These are phyloP conservation scores for Pseudogymnoascus sp. DNA, from an alignment of 2,329 filamentous ascomycete genomes.

Conservation along the genomic window DNA sequence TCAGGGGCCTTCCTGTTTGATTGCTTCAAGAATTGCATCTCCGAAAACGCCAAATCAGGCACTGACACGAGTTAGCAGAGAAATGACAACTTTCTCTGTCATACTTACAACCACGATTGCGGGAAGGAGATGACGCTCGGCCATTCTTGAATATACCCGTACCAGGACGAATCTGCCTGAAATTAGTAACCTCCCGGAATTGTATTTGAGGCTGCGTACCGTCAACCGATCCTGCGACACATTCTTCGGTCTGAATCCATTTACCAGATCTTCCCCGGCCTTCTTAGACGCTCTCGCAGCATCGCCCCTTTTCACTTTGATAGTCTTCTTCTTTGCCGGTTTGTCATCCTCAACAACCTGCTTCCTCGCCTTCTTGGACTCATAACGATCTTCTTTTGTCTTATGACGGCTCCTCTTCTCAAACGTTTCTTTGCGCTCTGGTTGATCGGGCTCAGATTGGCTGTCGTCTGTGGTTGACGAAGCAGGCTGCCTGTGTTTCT, in stretches of 20 bases:
- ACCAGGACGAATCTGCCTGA: slow-evolving; percentile 32
- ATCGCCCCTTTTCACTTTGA: slow-evolving; percentile 14
- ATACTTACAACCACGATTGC: slow-evolving; percentile 33
- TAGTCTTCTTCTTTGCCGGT: slow-evolving; percentile 16
- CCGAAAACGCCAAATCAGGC: slow-evolving; percentile 45
- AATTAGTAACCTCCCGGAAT: not conserved
- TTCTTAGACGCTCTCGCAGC: slow-evolving; percentile 20
- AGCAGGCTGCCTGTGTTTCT: not conserved
- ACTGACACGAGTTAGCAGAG: slow-evolving; percentile 32
- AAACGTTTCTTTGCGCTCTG: slow-evolving; percentile 15
- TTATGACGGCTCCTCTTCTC: slow-evolving; percentile 48
- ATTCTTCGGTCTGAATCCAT: slow-evolving; percentile 48
- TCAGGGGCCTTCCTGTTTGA: slow-evolving; percentile 18
- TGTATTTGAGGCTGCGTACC: slow-evolving; percentile 30
- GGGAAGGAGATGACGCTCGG: slow-evolving; percentile 30
- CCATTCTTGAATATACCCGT: slow-evolving; percentile 42
- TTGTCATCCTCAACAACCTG: slow-evolving; percentile 23
- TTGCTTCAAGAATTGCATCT: slow-evolving; percentile 40
- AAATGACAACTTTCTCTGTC: not conserved
- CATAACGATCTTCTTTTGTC: slow-evolving; percentile 50
- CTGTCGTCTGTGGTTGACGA: not conserved
- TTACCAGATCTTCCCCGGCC: slow-evolving; percentile 40
- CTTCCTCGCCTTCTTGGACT: slow-evolving; percentile 33
- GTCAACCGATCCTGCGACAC: slow-evolving; percentile 47
- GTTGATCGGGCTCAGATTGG: not conserved